Percentiles rank a stretch among this genome's conserved stretches.
These are phyloP conservation scores for Diaporthe helianthi DNA, from an alignment of 2,329 filamentous ascomycete genomes.

Conservation along the genomic window DNA sequence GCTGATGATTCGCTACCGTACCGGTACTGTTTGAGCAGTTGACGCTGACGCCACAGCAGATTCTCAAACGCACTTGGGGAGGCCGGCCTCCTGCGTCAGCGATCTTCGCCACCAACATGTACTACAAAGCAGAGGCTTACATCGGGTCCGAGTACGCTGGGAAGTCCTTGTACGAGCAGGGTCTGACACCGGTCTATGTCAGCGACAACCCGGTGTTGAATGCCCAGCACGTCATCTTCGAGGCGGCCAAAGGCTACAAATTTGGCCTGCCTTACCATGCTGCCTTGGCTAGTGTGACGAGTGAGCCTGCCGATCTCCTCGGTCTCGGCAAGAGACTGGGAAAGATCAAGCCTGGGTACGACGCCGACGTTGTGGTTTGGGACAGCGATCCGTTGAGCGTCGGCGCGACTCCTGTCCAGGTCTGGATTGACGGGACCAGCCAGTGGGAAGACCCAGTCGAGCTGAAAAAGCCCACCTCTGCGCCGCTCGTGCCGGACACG, in stretches of 20 bases:
- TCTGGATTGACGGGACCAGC: constrained; percentile 68
- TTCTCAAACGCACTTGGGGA: constrained; percentile 64
- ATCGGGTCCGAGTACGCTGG: constrained; percentile 70
- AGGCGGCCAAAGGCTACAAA: constrained; percentile 65
- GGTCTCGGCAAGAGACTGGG: constrained; percentile 65
- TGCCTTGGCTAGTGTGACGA: constrained; percentile 64
- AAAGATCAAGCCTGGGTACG: constrained; percentile 67
- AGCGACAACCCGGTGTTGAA: constrained; percentile 75
- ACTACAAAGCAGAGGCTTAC: constrained; percentile 73
- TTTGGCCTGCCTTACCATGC: constrained; percentile 68
- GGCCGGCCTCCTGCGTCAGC: constrained; percentile 61
- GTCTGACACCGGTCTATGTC: constrained; percentile 72
- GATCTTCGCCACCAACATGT: constrained; percentile 77
- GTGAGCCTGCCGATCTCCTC: constrained; percentile 63
- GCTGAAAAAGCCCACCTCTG: constrained; percentile 55
- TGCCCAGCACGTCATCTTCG: constrained; percentile 73
- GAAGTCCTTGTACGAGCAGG: constrained; percentile 69
- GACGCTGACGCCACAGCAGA: constrained; percentile 41
- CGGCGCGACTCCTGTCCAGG: constrained; percentile 65
- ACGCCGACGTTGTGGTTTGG: constrained; percentile 69
- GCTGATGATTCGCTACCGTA: neutral
- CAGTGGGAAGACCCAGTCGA: constrained; percentile 64
- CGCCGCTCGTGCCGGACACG: constrained; percentile 49
- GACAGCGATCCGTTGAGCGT: constrained; percentile 68
- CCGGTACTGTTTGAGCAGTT: no score